phyloP scores from a whole-genome alignment of 371 early-diverging fungal species.

The Mycotypha africana region DNA sequence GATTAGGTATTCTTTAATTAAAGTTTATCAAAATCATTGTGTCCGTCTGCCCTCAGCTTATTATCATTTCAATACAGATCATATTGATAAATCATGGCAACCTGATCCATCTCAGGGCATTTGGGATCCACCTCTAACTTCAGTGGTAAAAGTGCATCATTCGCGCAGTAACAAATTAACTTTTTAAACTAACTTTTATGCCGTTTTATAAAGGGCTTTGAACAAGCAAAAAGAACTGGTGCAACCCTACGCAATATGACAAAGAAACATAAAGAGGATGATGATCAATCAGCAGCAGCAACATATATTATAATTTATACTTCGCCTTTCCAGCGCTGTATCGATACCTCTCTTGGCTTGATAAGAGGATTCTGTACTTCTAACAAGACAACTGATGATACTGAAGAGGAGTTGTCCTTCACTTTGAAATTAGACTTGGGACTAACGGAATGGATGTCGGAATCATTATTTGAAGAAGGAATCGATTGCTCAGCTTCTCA shows the following conservation, averaged over 20 bases:
- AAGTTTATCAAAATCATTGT: not conserved
- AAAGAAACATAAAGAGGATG: conserved; percentile 14
- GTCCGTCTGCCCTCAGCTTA: too few species aligned
- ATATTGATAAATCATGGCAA: conserved; percentile 30
- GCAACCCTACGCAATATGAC: conserved; percentile 14
- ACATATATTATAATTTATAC: conserved; percentile 29
- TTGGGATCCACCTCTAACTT: conserved; percentile 40
- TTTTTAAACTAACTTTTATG: too few species aligned
- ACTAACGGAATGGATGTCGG: conserved; percentile 43
- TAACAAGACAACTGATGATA: too few species aligned
- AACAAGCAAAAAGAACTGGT: conserved; percentile 29
- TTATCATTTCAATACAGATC: too few species aligned
- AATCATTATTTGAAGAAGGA: conserved; percentile 32
- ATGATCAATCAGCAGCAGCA: too few species aligned
- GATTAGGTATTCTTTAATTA: conserved; percentile 11
- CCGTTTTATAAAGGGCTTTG: not conserved
- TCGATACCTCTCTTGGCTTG: conserved; percentile 36
- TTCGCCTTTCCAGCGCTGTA: conserved; percentile 45
- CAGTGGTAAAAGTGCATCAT: too few species aligned
- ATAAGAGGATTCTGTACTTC: conserved; percentile 19
- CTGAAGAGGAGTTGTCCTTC: not conserved
- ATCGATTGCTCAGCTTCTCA: conserved; percentile 28
- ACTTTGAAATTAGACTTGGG: conserved; percentile 25
- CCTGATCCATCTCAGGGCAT: conserved; percentile 36
- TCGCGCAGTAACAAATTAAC: too few species aligned